Percentiles rank a stretch among this genome's conserved stretches.
Evolutionary conservation across 257 asterid genomes (phyloP).

Genomic region (Euphrasia confusa): DNA sequence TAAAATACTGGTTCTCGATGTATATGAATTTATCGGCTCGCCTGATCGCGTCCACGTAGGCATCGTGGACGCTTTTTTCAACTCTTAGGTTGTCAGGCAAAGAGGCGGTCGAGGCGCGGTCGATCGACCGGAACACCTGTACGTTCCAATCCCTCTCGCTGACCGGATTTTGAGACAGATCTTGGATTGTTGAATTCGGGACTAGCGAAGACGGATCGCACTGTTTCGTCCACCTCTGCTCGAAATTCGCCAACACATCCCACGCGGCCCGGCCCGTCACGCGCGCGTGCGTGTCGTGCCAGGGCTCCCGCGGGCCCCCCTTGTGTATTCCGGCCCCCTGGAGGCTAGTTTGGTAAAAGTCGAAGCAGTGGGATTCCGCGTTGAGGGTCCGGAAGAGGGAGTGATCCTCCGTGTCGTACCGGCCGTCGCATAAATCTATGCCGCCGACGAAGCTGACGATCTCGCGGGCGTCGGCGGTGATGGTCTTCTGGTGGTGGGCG

Average conservation of each 20-base stretch:
- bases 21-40: conserved; percentile 71
- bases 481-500: conserved; percentile 82
- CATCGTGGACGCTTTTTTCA: conserved; percentile 77
- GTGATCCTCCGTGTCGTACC: conserved; percentile 80
- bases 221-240: conserved; percentile 86
- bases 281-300: conserved; percentile 89
- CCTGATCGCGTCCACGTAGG: conserved; percentile 80
- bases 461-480: conserved; percentile 56
- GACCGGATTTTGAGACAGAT: conserved; percentile 33
- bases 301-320: conserved; percentile 94
- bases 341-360: conserved; percentile 80
- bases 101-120: conserved; percentile 59
- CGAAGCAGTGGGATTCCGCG: conserved; percentile 64
- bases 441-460: conserved; percentile 81
- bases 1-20: conserved; percentile 84
- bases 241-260: conserved; percentile 71
- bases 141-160: conserved; percentile 56
- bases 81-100: conserved; percentile 37
- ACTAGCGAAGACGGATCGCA: conserved; percentile 56
- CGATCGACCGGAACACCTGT: conserved; percentile 81
- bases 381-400: conserved; percentile 74
- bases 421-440: conserved; percentile 83
- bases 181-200: conserved; percentile 49
- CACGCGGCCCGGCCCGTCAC: conserved; percentile 65
- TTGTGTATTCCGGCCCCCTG: conserved; percentile 72